phyloP scores from a whole-genome alignment of 106 monocot species.

The Dioscorea alata region DNA sequence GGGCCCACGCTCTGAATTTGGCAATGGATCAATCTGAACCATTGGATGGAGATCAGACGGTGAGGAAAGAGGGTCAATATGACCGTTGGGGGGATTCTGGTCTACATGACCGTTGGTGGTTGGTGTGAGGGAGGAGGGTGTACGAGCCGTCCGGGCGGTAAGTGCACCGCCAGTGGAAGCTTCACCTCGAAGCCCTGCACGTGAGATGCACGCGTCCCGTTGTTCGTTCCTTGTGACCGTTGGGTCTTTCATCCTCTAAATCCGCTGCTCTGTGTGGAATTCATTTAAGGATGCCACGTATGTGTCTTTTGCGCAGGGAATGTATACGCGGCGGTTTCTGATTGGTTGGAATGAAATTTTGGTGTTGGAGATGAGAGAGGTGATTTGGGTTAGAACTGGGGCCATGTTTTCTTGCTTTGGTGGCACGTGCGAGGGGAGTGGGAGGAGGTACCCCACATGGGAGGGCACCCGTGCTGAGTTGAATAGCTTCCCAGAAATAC shows the following conservation, averaged over 20 bases:
- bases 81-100: slow-evolving; percentile 33
- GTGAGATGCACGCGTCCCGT: slow-evolving; percentile 9
- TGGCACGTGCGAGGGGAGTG: too few species aligned
- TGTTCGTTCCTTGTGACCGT: slow-evolving; percentile 22
- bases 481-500: too few species aligned
- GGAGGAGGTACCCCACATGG: too few species aligned
- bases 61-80: slow-evolving; percentile 5
- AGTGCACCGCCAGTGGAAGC: slow-evolving; percentile 6
- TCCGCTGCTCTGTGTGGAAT: background rate
- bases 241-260: background rate
- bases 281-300: too few species aligned
- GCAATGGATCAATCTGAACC: background rate
- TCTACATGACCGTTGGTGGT: slow-evolving; percentile 26
- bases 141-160: background rate
- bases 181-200: slow-evolving; percentile 6
- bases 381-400: too few species aligned
- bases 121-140: too few species aligned
- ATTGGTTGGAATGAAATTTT: too few species aligned
- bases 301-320: too few species aligned
- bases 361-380: too few species aligned
- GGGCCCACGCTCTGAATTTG: background rate
- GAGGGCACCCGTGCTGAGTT: too few species aligned
- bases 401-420: too few species aligned
- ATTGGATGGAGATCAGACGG: slow-evolving; percentile 38
- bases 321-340: too few species aligned